Evolutionary conservation across 495 filamentous ascomycete species (phyloP), one percentile per base, ranked within the genome.

Genomic region (Xylaria palmicola): DNA sequence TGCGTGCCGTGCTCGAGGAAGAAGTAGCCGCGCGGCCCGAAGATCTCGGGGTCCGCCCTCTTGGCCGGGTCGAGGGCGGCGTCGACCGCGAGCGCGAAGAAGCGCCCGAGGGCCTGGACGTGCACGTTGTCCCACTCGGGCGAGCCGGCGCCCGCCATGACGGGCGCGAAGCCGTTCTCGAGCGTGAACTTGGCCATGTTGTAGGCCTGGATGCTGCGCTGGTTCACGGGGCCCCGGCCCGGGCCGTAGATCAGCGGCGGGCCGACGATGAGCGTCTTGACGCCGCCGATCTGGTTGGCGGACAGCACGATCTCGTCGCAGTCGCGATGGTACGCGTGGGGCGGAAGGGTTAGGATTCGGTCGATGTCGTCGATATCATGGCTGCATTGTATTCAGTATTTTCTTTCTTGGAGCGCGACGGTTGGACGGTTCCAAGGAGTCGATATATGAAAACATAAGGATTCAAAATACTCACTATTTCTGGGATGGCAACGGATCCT

Each of bases 191-290:
- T 67, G n/a, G 79, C 73, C 19, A 94, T 71, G 44, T 70, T 68
- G 51, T 87, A 86, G 0, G 87, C 81, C 66, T 94, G 90, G 52
- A 82, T 70, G 62, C 86, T 89, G 66, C 83, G 79, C 65, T 79
- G 75, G 68, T 93, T 94, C 43, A 78, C 81, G 1, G 90, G 80
- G 0, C 91, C 89, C 32, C 88, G 84, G 26, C 90, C 91, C 0
- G 39, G 26, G 6, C 90, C 91, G 68, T 93, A 93, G 69, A 95
- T 94, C 5, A 82, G 84, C 1, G 90, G 89, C 6, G 91, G 90
- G 60, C 85, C 90, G 22, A 94, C 81, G 68, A 95, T 85, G 1
- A 90, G 88, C 0, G 86, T 87, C 67, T 83, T 85, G 10, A 88
- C 78, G 37, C 71, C 79, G 37, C 77, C 73, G 5, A 79, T 74